These are phyloP conservation scores for Liquidambar formosana DNA, from an alignment of 164 flowering plant species.

Conservation along the genomic window DNA sequence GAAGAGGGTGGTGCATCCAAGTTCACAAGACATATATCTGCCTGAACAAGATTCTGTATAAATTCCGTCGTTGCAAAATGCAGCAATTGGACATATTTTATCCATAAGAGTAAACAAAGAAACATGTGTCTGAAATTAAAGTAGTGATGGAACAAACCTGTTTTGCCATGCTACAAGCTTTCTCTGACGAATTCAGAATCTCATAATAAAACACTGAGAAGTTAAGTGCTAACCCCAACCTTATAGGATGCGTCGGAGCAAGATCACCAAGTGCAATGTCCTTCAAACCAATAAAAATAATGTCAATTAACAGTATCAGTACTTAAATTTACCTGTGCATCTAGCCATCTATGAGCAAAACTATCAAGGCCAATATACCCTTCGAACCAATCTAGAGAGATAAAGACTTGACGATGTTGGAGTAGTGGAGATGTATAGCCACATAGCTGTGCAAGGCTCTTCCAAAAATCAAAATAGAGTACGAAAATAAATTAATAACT, in stretches of 20 bases:
- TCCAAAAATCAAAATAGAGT: too few relatives aligned
- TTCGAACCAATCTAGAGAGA: too few relatives aligned
- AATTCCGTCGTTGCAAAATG: too few relatives aligned
- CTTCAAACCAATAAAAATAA: constrained; percentile 8
- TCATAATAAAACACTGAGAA: constrained; percentile 29
- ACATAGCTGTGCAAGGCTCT: too few relatives aligned
- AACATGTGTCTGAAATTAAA: background rate
- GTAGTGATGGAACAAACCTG: constrained; percentile 26
- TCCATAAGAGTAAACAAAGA: background rate
- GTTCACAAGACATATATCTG: too few relatives aligned
- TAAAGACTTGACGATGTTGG: too few relatives aligned
- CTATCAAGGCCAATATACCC: too few relatives aligned
- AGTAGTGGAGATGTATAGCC: too few relatives aligned
- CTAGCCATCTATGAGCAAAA: too few relatives aligned
- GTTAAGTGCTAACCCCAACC: constrained; percentile 27
- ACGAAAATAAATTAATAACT: too few relatives aligned
- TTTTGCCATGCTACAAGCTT: constrained; percentile 38
- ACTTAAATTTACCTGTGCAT: background rate
- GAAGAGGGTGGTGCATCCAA: background rate
- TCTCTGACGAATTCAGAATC: constrained; percentile 29
- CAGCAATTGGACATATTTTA: background rate
- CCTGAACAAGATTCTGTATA: too few relatives aligned
- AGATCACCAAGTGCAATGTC: constrained; percentile 28
- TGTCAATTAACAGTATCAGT: background rate
- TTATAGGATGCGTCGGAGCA: constrained; percentile 32